Base-by-base conservation (phyloP, 352 stramenopile species). In the Pythium biforme region DNA sequence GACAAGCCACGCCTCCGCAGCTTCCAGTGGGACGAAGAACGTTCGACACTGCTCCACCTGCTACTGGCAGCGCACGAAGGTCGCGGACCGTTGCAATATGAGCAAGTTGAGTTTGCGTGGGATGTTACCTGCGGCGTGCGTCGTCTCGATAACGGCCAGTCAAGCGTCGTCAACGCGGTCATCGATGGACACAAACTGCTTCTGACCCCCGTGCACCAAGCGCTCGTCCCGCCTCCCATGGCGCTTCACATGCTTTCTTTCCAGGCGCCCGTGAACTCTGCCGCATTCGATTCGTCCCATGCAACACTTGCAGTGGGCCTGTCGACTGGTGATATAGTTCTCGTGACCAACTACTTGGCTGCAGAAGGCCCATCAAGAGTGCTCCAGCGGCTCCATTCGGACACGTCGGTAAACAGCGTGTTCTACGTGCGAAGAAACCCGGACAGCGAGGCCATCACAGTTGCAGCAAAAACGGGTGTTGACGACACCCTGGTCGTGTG, bases 161-260 rank as follows among this genome's bases (percentile, higher is more conserved):
- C 73, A 7, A 62, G 76, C 20, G 81, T 83, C 6, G 72, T 86
- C 20, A 68, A 72, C 0, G 82, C 68, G 7, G 76, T 91, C 0
- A 77, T 94, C 15, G 82, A 92, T 57, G 84, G 82, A 20, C 51
- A 43, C 17, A 77, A 72, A 15, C 31, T 94, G 40, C 71, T 91
- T 43, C 56, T 92, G n/a, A 94, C 84, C 5, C 84, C 82, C 10
- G 64, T 91, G 33, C 76, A 87, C 47, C 74, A 77, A 41, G 77
- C 81, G 10, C 50, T 92, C 39, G 76, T 94, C 6, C 84, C 82
- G n/a, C 84, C 82, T 4, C 84, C 79, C 39, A 83, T 88, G 46
- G 77, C 79, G 19, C 59, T 88, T 23, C 69, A 76, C 34, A 68
- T 75, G 56, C 26, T 75, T 14, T 47, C 68, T 12, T 88, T 88